These are phyloP conservation scores for Cephalotrichum gorgonifer DNA, from an alignment of 2,329 filamentous ascomycete genomes.

Conservation along the genomic window DNA sequence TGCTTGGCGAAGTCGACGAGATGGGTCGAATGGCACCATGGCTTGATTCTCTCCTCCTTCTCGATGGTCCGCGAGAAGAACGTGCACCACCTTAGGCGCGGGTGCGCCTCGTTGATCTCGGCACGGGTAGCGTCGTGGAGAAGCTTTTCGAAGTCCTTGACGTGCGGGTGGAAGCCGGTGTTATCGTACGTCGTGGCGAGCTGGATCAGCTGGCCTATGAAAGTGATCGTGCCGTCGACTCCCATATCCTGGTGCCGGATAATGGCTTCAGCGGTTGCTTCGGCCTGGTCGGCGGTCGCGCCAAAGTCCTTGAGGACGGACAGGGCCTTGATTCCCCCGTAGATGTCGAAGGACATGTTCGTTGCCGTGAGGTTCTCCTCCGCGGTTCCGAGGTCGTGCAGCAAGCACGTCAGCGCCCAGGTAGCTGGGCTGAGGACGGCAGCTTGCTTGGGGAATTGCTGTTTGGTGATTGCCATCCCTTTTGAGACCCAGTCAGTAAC, in stretches of 20 bases:
- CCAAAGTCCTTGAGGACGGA: constrained; percentile 37
- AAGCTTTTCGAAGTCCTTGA: constrained; percentile 23
- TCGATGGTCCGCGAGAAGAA: constrained; percentile 55
- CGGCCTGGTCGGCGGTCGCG: constrained; percentile 46
- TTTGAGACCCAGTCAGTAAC: background rate
- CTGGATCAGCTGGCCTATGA: constrained; percentile 53
- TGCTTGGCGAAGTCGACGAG: constrained; percentile 45
- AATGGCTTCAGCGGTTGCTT: constrained; percentile 60
- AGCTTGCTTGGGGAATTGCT: constrained; percentile 30
- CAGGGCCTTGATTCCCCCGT: constrained; percentile 52
- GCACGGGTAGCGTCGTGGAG: constrained; percentile 45
- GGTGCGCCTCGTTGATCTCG: constrained; percentile 43
- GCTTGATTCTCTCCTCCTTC: constrained; percentile 53
- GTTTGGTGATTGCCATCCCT: constrained; percentile 30
- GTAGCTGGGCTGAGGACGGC: constrained; percentile 28
- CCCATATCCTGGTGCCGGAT: constrained; percentile 63
- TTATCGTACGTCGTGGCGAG: constrained; percentile 59
- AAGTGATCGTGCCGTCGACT: constrained; percentile 49
- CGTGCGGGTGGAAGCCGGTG: constrained; percentile 41
- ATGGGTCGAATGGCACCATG: constrained; percentile 59
- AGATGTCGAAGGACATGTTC: constrained; percentile 61
- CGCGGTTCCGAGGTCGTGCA: constrained; percentile 67
- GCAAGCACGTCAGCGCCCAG: constrained; percentile 51
- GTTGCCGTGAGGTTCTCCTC: constrained; percentile 44
- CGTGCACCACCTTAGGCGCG: constrained; percentile 50